Percentiles rank a stretch among this genome's conserved stretches.
Conservation (phyloP, 2,329 filamentous ascomycete genomes). For the Arthrinium phaeospermum region DNA sequence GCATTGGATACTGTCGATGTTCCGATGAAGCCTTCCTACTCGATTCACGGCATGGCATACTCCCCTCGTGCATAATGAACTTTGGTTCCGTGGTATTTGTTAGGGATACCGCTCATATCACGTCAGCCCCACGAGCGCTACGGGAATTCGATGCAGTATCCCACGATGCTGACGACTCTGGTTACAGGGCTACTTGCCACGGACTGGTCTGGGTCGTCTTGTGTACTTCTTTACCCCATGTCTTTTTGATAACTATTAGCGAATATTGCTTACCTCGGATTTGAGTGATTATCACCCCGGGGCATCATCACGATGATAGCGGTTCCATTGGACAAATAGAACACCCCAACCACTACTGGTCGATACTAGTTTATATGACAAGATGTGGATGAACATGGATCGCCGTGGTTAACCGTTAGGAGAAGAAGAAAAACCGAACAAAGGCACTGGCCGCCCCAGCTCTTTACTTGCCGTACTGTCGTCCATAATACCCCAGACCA, state of each 20-base stretch:
- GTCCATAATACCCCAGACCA: background rate
- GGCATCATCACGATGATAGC: background rate
- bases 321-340: background rate
- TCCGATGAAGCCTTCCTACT: background rate
- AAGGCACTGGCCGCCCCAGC: background rate
- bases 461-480: background rate
- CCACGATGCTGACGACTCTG: background rate
- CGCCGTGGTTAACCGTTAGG: background rate
- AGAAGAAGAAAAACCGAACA: background rate
- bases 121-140: constrained; percentile 2
- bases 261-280: background rate
- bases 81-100: background rate
- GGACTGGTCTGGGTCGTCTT: background rate
- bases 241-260: background rate
- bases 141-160: constrained; percentile 1
- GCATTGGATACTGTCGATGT: background rate
- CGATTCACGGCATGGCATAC: background rate
- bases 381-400: background rate
- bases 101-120: constrained; percentile 1
- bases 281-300: background rate
- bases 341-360: background rate
- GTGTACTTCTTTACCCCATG: background rate
- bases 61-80: background rate
- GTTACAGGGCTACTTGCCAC: background rate
- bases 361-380: background rate